Percentiles rank a stretch among this genome's conserved stretches.
Conservation (phyloP, 805 yeast species). For the Maudiozyma bulderi region DNA sequence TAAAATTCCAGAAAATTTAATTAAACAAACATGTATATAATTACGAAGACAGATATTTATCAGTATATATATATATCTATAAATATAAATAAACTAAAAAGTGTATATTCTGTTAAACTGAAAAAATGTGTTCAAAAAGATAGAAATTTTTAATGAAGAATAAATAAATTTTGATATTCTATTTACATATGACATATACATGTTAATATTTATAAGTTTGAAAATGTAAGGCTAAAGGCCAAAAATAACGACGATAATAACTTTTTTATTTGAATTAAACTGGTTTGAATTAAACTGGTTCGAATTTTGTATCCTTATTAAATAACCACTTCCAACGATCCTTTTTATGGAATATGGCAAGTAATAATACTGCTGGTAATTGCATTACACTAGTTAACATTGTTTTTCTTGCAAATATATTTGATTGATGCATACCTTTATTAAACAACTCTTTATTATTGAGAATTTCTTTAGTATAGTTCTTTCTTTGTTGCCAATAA, state of each 20-base stretch:
- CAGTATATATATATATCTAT: neutral
- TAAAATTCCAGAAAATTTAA: conserved; percentile 8
- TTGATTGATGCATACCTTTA: conserved; percentile 53
- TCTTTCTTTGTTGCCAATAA: conserved; percentile 71
- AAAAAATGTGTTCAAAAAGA: no score
- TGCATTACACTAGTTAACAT: conserved; percentile 96
- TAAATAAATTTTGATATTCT: neutral
- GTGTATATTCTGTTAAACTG: no score
- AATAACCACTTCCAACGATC: conserved; percentile 85
- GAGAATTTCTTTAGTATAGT: conserved; percentile 36
- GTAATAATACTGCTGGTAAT: conserved; percentile 74
- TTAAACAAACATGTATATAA: neutral
- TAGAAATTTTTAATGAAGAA: neutral
- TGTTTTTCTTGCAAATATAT: conserved; percentile 65
- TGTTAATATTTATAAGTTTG: neutral
- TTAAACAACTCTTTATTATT: conserved; percentile 29
- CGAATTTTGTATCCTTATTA: conserved; percentile 14
- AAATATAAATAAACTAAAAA: neutral
- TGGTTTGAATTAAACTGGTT: neutral
- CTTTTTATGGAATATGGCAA: conserved; percentile 91
- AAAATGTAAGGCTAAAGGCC: no score
- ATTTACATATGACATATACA: neutral
- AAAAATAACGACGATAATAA: neutral
- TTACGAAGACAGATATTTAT: neutral
- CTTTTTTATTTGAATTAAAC: neutral